Conservation (phyloP, 2,329 filamentous ascomycete species). For the Bipolaris oryzae region DNA sequence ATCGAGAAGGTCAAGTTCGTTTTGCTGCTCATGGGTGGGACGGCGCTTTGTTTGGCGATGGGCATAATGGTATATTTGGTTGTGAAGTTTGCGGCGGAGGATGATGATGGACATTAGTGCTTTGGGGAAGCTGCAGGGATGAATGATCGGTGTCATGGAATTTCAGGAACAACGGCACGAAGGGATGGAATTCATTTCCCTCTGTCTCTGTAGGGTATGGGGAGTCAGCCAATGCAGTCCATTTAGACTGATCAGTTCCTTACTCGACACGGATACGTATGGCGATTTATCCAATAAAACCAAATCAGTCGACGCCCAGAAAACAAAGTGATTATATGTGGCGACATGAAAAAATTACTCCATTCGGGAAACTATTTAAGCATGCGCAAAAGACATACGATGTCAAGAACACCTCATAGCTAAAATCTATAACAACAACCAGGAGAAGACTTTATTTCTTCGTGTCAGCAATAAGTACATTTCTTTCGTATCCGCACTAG, state of each 20-base stretch:
- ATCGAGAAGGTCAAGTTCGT: neutral
- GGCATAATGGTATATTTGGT: neutral
- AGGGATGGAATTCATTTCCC: neutral
- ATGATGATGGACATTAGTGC: neutral
- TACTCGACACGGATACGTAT: too few species aligned
- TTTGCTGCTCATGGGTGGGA: neutral
- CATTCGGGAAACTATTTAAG: too few species aligned
- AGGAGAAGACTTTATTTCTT: too few species aligned
- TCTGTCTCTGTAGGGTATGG: too few species aligned
- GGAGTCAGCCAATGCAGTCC: too few species aligned
- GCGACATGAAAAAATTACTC: too few species aligned
- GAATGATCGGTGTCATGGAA: neutral
- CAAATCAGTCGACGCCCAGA: too few species aligned
- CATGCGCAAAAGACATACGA: neutral
- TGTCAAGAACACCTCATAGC: neutral
- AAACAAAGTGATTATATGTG: too few species aligned
- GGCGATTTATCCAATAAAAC: too few species aligned
- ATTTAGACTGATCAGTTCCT: too few species aligned
- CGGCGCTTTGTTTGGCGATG: neutral
- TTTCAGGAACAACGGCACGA: too few species aligned
- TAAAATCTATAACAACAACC: neutral
- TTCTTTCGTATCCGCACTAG: neutral
- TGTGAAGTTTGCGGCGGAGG: neutral
- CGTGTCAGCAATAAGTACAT: too few species aligned
- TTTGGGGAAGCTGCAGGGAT: neutral